Base-by-base conservation (phyloP, 192 early-diverging fungal species). In the Backusella mclennaniae region DNA sequence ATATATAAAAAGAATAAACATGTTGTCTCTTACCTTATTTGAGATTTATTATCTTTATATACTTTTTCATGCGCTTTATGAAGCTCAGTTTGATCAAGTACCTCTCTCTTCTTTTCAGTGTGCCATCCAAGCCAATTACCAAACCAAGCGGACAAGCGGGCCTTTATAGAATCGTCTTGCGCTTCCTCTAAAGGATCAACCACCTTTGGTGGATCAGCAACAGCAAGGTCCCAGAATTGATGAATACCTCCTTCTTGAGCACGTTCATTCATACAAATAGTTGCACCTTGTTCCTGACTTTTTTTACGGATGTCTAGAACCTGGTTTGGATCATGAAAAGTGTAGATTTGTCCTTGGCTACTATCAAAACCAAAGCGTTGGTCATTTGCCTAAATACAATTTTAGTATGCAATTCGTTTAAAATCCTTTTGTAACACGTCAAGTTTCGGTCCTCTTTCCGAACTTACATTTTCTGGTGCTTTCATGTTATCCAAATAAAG, bases 401-500 rank as follows among this genome's bases (percentile, higher is more conserved):
- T 33, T 21, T 21, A 33, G 19, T 68, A 35, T 9, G 42, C 12
- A 53, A 53, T 53, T 53, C 49, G 15, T 21, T 53, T 53, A 8
- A 15, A 33, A 33, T 33, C 33, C 33, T 33, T 33, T 8, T 15
- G 36, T 29, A 19, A 44, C 14, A 44, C 41, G 17, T 33, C 9
- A 71, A 5, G 1, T 26, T 12, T 59, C 31, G 72, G 41, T 17
- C 35, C 14, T 29, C 29, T 52, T 7, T 38, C 46, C 41, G 46
- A 73, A 66, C 68, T 79, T 79, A 79, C 78, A 17, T 46, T n/a
- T 39, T 75, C 78, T 21, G 68, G 67, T 52, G 74, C 66, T 52
- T 79, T 79, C 78, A 79, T 79, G 19, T 75, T 46, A 23, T 79
- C 78, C 35, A 79, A 67, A 38, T 70, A 79, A n/a, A 79, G 46